phyloP scores from a whole-genome alignment of 1,284 basidiomycete species.

The Moesziomyces sp. region DNA sequence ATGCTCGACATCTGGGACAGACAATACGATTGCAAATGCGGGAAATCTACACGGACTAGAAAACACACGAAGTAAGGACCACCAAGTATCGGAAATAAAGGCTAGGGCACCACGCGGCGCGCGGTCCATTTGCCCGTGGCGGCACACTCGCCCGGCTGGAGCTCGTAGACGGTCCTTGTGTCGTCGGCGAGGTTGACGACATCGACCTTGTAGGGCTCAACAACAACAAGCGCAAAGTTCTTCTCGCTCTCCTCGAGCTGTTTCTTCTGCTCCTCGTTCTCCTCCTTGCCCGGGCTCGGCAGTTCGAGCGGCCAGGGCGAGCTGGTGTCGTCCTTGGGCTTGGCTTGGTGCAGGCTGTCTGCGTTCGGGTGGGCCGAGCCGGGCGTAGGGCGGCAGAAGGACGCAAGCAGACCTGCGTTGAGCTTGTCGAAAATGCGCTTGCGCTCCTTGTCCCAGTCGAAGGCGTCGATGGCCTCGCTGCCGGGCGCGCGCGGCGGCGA shows the following conservation, averaged over 20 bases:
- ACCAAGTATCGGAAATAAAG: background rate
- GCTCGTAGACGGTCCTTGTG: constrained; percentile 58
- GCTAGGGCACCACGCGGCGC: constrained; percentile 60
- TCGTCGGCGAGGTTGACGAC: constrained; percentile 63
- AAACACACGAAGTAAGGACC: background rate
- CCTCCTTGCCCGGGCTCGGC: constrained; percentile 60
- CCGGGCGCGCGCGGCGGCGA: constrained; percentile 32
- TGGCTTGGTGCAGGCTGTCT: constrained; percentile 7
- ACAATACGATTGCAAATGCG: constrained; percentile 10
- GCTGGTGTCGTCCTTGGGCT: constrained; percentile 34
- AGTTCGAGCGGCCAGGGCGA: constrained; percentile 60
- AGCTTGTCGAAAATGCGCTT: constrained; percentile 67
- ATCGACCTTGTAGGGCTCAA: constrained; percentile 67
- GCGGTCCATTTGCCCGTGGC: constrained; percentile 55
- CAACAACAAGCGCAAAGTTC: constrained; percentile 65
- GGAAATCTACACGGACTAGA: too few species aligned
- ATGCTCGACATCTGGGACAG: background rate
- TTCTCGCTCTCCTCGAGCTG: constrained; percentile 56
- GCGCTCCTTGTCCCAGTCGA: constrained; percentile 68
- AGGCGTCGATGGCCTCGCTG: constrained; percentile 37
- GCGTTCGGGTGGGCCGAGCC: constrained; percentile 59
- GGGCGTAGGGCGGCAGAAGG: constrained; percentile 67
- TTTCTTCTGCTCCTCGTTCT: constrained; percentile 59
- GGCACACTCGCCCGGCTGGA: constrained; percentile 30
- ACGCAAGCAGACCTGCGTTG: constrained; percentile 65